A percentile compares a stretch with the other conserved stretches of the same genome.
Conservation (phyloP, 1,284 basidiomycete species). For the Irpex sp. region DNA sequence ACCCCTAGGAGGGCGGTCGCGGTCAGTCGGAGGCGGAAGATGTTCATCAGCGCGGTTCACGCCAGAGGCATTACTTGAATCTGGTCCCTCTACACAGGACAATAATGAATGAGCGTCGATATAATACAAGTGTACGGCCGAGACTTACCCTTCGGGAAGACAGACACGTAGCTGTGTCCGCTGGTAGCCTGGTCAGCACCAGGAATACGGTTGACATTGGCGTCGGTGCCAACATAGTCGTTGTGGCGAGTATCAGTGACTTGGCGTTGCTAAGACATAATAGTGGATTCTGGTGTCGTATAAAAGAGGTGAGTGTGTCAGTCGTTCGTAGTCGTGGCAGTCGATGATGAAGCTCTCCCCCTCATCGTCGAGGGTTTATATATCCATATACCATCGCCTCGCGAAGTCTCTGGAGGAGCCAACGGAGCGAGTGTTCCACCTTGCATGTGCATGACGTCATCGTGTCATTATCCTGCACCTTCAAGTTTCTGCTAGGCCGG, state of each 20-base stretch:
- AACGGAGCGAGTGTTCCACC: not conserved
- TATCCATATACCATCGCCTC: not conserved
- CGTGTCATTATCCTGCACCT: too few species aligned
- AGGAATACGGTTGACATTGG: conserved; percentile 22
- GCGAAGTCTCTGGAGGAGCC: not conserved
- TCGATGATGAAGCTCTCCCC: not conserved
- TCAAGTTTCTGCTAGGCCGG: not conserved
- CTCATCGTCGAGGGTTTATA: not conserved
- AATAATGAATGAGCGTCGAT: not conserved
- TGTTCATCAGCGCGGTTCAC: conserved; percentile 23
- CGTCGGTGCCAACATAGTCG: conserved; percentile 28
- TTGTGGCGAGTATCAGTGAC: conserved; percentile 23
- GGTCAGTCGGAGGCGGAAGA: conserved; percentile 24
- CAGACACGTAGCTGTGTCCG: conserved; percentile 23
- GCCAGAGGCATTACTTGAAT: conserved; percentile 1
- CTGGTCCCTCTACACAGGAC: not conserved
- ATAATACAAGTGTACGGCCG: not conserved
- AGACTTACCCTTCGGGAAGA: conserved; percentile 21
- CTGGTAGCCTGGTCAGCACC: conserved; percentile 27
- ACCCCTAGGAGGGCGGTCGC: conserved; percentile 20
- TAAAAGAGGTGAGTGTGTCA: not conserved
- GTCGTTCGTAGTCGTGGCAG: not conserved
- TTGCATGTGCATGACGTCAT: not conserved
- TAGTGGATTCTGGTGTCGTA: conserved; percentile 3
- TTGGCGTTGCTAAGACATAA: conserved; percentile 15